Percentiles rank a stretch among this genome's conserved stretches.
Conservation (phyloP, 257 asterid species). For the Nicotiana otophora region DNA sequence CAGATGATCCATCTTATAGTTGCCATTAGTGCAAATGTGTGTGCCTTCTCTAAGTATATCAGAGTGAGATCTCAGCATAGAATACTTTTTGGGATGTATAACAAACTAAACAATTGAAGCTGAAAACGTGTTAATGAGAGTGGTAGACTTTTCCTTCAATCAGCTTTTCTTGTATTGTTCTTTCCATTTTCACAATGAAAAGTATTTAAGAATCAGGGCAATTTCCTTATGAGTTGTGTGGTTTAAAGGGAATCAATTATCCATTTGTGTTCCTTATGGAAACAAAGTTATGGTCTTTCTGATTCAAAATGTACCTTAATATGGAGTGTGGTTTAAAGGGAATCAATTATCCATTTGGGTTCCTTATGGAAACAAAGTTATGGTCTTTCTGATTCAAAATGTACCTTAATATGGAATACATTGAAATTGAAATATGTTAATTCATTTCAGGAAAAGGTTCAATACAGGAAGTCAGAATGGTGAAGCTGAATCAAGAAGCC, state of each 20-base stretch:
- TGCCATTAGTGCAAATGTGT: neutral
- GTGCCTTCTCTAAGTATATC: neutral
- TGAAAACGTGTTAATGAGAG: neutral
- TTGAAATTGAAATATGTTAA: neutral
- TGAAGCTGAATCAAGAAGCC: conserved; percentile 15
- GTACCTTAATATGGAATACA: neutral
- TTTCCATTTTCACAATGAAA: neutral
- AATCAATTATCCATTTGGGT: neutral
- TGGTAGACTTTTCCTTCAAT: neutral
- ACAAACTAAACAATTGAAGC: neutral
- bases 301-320: neutral
- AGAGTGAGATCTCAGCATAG: neutral
- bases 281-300: neutral
- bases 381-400: too few species aligned
- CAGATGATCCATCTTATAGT: neutral
- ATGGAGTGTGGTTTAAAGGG: neutral
- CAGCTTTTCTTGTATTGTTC: neutral
- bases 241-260: neutral
- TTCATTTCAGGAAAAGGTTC: conserved; percentile 37
- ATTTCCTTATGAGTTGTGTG: neutral
- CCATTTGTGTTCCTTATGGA: neutral
- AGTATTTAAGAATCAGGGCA: neutral
- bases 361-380: neutral
- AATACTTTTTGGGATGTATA: neutral
- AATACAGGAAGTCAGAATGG: conserved; percentile 19